phyloP scores from a whole-genome alignment of 2,329 filamentous ascomycete species.

The Aspergillus carbonarius region DNA sequence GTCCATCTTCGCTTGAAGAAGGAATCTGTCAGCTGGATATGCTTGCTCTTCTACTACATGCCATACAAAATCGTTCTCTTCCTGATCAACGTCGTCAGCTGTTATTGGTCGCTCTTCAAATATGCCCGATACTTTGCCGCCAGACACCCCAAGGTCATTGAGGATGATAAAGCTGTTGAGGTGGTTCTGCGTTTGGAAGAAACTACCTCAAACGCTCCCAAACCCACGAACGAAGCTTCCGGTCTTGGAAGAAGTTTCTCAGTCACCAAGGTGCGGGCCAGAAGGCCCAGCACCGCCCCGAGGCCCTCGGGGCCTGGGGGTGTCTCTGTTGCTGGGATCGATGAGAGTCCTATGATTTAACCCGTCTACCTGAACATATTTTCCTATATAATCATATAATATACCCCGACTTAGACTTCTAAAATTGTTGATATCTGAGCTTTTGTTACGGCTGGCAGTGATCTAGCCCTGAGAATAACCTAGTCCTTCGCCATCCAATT shows the following conservation, averaged over 20 bases:
- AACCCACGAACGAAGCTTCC: background rate
- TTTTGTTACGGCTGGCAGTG: too few species aligned
- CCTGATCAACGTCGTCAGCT: conserved; percentile 45
- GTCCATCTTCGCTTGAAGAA: conserved; percentile 48
- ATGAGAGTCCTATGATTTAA: too few species aligned
- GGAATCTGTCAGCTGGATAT: conserved; percentile 42
- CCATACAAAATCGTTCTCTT: conserved; percentile 48
- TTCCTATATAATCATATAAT: too few species aligned
- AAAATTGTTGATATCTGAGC: too few species aligned
- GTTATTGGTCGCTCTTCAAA: conserved; percentile 45
- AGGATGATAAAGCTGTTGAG: conserved; percentile 47
- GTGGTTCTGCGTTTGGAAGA: conserved; percentile 27
- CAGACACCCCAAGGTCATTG: conserved; percentile 50
- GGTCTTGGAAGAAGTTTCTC: conserved; percentile 12
- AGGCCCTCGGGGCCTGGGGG: background rate
- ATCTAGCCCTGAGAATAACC: background rate
- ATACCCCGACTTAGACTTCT: too few species aligned
- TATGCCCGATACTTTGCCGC: conserved; percentile 50
- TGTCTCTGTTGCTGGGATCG: background rate
- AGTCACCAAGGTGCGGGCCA: background rate
- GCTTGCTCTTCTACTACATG: conserved; percentile 45
- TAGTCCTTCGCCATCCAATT: background rate
- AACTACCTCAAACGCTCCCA: background rate
- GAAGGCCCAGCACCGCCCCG: background rate
- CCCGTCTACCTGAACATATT: too few species aligned